Base-by-base conservation (phyloP, 768 basidiomycete species). In the Calocybe indica region DNA sequence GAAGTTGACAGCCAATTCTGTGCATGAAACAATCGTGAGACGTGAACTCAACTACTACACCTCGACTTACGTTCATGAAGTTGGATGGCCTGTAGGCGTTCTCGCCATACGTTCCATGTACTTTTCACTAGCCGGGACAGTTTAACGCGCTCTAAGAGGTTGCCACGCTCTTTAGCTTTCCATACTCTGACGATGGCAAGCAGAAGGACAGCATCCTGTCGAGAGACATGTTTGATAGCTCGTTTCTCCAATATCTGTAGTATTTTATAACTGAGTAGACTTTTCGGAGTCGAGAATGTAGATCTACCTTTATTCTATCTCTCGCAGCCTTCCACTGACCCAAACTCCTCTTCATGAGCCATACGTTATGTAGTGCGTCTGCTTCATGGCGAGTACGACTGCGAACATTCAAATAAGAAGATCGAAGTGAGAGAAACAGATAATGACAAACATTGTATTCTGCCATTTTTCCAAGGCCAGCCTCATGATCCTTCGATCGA, bases 131-230 rank as follows among this genome's bases (percentile, higher is more conserved):
- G 54, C 32, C 79, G 71, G 13, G 69, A 51, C 5, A 65, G 61
- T 45, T 69, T 74, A 33, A 82, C 76, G 40, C 75, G 72, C 48
- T 77, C 77, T 8, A 88, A 68, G 29, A 81, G 68, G 43, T 63
- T 68, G 30, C 81, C 82, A 7, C 81, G 76, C 55, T 84, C 83
- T 35, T 75, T 76, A 14, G 85, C 81, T 54, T 76, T 83, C 85
- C 85, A 85, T 3, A 86, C 75, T 40, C 80, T 70, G 55, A 73
- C 63, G 40, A 83, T 66, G 29, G 80, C 84, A 39, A 75, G 74
- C 30, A 86, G 49, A 14, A 85, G 69, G 10, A 82, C 66, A 45
- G 69, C 70, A 47, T 87, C 79, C 56, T 79, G 82, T 38, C 80
- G 71, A 40, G 68, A 66, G 9, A 79, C 47, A 56, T 82, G 75